phyloP scores from a whole-genome alignment of 1,139 yeast genomes.

The Geotrichum fermentans region DNA sequence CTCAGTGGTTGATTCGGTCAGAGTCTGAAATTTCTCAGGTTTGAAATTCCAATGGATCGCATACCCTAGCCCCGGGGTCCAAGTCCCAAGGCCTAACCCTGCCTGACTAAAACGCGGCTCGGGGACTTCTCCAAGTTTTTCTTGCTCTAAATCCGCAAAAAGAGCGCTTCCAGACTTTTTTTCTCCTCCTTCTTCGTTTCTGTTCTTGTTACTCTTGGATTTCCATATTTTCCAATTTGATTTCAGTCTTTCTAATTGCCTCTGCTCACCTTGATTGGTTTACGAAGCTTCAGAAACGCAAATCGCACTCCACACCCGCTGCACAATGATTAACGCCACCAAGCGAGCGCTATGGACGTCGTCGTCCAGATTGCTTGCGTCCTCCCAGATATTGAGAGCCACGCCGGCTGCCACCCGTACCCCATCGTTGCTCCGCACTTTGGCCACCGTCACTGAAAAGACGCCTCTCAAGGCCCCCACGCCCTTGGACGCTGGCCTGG shows the following conservation, averaged over 20 bases:
- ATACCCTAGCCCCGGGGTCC: neutral
- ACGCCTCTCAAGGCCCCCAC: conserved; percentile 2
- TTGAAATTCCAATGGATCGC: neutral
- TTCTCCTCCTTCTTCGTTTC: neutral
- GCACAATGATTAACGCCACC: conserved; percentile 16
- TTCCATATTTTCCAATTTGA: neutral
- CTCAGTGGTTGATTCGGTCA: neutral
- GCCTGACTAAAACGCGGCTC: conserved; percentile 2
- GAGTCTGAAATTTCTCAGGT: neutral
- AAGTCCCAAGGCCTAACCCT: neutral
- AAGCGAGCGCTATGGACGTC: conserved; percentile 10
- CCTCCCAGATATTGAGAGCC: neutral
- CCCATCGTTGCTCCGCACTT: neutral
- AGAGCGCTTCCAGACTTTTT: neutral
- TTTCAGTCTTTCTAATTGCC: neutral
- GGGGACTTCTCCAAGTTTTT: neutral
- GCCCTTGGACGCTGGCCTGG: neutral
- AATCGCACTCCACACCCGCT: no score
- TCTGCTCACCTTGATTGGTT: neutral
- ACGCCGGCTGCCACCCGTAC: neutral
- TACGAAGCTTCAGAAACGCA: no score
- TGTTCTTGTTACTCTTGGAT: neutral
- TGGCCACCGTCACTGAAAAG: conserved; percentile 9
- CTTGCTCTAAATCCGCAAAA: neutral
- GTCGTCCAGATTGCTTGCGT: conserved; percentile 3